Evolutionary conservation across 768 basidiomycete species (phyloP), one percentile per base, ranked within the genome.

Genomic region (Amanita pallidorosea): DNA sequence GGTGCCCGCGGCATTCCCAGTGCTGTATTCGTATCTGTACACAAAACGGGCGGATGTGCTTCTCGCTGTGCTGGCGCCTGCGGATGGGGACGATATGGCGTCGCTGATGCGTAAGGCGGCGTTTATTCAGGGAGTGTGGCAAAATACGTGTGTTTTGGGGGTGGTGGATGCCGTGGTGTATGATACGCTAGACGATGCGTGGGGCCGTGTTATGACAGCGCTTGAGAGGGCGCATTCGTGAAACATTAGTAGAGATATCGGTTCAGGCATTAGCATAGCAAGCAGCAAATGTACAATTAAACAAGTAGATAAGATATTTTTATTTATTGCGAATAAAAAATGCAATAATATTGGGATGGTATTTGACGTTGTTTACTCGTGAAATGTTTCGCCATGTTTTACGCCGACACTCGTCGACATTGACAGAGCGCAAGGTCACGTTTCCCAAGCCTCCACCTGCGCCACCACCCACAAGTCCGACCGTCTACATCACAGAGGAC

Each of bases 111-210:
- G 45, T 2, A 20, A 4, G 33, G 57, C 56, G 41, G 35, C 59
- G 9, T 41, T 56, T 7, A 48, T 61, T 34, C 52, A 73, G 52
- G 76, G 75, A 12, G 57, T 79, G 7, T 80, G 78, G 78, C 67
- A 69, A 36, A 77, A 78, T 56, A 71, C 61, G 4, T 71, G 70
- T 53, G 68, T 68, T 9, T 63, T 80, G 25, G 78, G 78, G 34
- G 70, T 80, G 54, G 67, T 67, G 55, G 78, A 80, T 55, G 55
- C n/a, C n/a, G n/a, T 61, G 33, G 65, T 79, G 13, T 79, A 75
- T 69, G 67, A 65, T 27, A 65, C 69, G 17, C 63, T 78, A 35
- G 75, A 79, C 49, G 60, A 72, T 31, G 71, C 73, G 7, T 79
- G 77, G 76, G 74, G 70, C 46, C 58, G 67, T n/a, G 63, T 76